Conservation (phyloP, 257 asterid genomes). For the Perilla frutescens region DNA sequence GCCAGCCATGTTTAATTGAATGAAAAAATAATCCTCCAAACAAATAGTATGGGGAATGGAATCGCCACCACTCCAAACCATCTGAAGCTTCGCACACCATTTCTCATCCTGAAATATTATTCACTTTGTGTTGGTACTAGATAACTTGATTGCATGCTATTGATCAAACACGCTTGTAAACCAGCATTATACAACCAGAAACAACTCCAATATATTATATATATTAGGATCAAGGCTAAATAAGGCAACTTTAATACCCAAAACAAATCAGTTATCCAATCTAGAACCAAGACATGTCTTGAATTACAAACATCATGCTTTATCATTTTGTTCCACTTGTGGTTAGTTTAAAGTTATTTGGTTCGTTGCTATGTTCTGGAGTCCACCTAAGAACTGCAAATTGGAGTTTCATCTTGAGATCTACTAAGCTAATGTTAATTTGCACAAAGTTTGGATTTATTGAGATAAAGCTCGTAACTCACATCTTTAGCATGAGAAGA, state of each 20-base stretch:
- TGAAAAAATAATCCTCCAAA: conserved; percentile 25
- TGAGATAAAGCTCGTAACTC: conserved; percentile 39
- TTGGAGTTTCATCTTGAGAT: conserved; percentile 3
- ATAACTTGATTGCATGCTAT: neutral
- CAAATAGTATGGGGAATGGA: conserved; percentile 18
- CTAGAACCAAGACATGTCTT: too few relatives aligned
- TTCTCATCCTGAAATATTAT: conserved; percentile 59
- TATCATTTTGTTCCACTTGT: too few relatives aligned
- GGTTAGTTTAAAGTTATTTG: too few relatives aligned
- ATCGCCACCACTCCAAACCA: conserved; percentile 45
- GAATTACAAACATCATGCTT: too few relatives aligned
- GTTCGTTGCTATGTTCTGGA: neutral
- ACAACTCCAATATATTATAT: conserved; percentile 5
- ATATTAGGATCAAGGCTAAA: conserved; percentile 3
- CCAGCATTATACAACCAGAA: conserved; percentile 13
- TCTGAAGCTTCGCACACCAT: conserved; percentile 46
- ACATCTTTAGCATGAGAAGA: conserved; percentile 50
- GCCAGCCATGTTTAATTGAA: conserved; percentile 41
- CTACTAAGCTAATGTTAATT: neutral
- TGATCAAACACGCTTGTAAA: neutral
- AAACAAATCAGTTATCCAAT: neutral
- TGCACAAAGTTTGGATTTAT: neutral
- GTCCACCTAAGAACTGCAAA: conserved; percentile 12
- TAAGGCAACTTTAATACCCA: neutral
- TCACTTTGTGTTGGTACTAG: neutral